Conservation (phyloP, 164 flowering plant species). For the Stephania yunnanensis region DNA sequence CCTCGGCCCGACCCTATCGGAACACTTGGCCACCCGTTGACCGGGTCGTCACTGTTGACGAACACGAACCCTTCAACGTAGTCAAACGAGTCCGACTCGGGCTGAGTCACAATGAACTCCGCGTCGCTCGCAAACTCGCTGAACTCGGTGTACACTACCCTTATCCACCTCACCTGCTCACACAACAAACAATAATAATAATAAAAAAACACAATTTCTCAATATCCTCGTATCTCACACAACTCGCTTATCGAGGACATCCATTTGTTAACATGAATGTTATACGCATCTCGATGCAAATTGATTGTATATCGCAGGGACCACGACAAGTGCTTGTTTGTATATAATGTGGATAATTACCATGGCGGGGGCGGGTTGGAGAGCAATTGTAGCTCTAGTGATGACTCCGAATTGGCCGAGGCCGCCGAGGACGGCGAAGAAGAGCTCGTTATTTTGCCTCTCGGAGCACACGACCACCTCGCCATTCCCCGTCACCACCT, state of each 20-base stretch:
- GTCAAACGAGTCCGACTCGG: constrained; percentile 48
- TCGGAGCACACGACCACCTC: constrained; percentile 49
- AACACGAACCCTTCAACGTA: constrained; percentile 86
- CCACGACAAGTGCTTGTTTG: no score
- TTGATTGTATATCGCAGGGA: no score
- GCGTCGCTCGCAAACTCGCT: constrained; percentile 59
- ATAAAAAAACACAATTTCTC: no score
- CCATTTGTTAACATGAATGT: no score
- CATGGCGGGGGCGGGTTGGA: constrained; percentile 70
- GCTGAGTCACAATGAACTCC: constrained; percentile 53
- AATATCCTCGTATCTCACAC: no score
- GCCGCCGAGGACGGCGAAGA: constrained; percentile 68
- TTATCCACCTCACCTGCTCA: constrained; percentile 77
- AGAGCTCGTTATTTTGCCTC: constrained; percentile 49
- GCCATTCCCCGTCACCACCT: constrained; percentile 82
- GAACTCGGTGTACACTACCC: constrained; percentile 72
- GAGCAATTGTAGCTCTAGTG: constrained; percentile 59
- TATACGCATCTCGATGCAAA: background rate
- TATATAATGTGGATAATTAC: constrained; percentile 22
- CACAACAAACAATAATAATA: constrained; percentile 1
- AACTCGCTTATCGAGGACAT: no score
- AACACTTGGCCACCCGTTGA: constrained; percentile 69
- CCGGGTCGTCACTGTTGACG: constrained; percentile 63
- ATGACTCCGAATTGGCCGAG: constrained; percentile 91
- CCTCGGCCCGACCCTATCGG: constrained; percentile 31